A percentile compares a stretch with the other conserved stretches of the same genome.
Conservation (phyloP, 2,329 filamentous ascomycete species). For the Phaeophleospora eucalypticola region DNA sequence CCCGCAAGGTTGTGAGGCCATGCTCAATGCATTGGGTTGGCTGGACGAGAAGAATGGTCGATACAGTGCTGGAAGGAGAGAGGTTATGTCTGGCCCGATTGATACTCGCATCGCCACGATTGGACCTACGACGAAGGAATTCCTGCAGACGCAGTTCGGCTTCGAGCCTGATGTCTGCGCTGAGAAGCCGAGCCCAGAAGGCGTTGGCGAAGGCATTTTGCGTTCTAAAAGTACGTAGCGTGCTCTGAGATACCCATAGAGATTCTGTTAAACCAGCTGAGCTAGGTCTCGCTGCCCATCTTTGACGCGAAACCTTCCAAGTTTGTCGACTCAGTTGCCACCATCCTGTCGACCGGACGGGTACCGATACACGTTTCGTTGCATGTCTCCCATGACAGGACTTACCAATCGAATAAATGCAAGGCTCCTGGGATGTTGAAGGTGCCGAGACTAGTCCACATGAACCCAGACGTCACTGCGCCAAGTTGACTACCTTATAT, state of each 20-base stretch:
- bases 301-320: too few species aligned
- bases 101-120: slow-evolving; percentile 83
- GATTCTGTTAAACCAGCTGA: background rate
- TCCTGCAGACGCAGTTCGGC: slow-evolving; percentile 61
- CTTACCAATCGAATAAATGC: too few species aligned
- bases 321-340: too few species aligned
- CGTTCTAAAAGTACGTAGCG: slow-evolving; percentile 8
- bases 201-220: slow-evolving; percentile 65
- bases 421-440: too few species aligned
- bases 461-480: too few species aligned
- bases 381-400: too few species aligned
- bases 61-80: slow-evolving; percentile 46
- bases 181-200: slow-evolving; percentile 74
- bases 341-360: too few species aligned
- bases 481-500: too few species aligned
- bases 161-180: slow-evolving; percentile 77
- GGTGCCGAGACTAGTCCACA: too few species aligned
- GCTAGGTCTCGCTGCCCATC: too few species aligned
- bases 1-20: slow-evolving; percentile 58
- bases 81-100: slow-evolving; percentile 87
- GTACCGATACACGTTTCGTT: too few species aligned
- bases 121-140: slow-evolving; percentile 83
- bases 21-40: slow-evolving; percentile 52
- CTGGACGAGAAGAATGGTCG: slow-evolving; percentile 40
- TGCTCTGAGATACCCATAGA: slow-evolving; percentile 6